A percentile compares a stretch with the other conserved stretches of the same genome.
Conservation (phyloP, 148 eudicot species). For the Cornus suecica region DNA sequence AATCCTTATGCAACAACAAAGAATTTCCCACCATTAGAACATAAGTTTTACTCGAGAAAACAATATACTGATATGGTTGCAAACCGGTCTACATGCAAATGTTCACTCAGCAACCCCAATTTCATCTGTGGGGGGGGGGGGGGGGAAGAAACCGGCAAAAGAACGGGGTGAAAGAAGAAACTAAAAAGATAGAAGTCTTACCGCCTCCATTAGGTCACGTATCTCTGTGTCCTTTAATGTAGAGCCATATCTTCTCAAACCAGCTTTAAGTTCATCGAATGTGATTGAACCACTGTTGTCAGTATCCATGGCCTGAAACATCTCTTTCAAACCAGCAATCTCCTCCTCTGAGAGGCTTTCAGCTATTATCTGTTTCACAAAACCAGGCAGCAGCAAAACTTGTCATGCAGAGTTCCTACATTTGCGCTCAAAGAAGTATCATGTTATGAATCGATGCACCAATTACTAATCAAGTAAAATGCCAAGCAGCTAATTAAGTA, state of each 20-base stretch:
- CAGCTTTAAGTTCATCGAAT: constrained; percentile 94
- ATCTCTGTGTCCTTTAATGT: constrained; percentile 94
- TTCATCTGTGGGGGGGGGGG: too few relatives aligned
- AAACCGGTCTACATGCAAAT: background rate
- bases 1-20: background rate
- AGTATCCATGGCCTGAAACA: constrained; percentile 95
- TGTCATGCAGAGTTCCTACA: constrained; percentile 3
- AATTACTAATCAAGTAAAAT: background rate
- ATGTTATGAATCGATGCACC: background rate
- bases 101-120: background rate
- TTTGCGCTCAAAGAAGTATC: background rate
- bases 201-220: constrained; percentile 96
- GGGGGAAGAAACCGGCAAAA: background rate
- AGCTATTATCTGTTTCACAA: constrained; percentile 76
- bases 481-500: background rate
- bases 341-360: constrained; percentile 98
- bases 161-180: background rate
- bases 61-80: background rate
- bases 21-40: background rate
- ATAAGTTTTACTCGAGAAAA: background rate
- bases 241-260: constrained; percentile 91
- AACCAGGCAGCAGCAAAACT: constrained; percentile 4
- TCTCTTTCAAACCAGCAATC: constrained; percentile 91
- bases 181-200: constrained; percentile 24
- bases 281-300: constrained; percentile 98